Base-by-base conservation (phyloP, 352 stramenopile species). In the Halophytophthora batemanensis region DNA sequence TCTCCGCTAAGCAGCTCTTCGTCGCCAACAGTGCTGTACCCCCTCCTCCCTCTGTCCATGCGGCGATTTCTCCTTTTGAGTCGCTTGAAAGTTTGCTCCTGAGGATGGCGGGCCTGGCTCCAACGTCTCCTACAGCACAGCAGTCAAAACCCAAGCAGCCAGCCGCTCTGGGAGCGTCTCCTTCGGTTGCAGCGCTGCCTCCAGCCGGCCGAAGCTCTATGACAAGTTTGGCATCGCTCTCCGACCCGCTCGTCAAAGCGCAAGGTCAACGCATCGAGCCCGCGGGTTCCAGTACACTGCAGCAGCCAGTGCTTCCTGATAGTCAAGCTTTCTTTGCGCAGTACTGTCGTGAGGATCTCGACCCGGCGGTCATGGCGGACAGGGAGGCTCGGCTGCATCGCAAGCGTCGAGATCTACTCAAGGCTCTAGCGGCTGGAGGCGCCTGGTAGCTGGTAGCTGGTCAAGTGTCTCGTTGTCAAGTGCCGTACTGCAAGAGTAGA, bases 401-500 rank as follows among this genome's bases (percentile, higher is more conserved):
- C 19, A 70, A 63, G 34, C 59, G 68, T 15, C 64, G 66, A 41
- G 71, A 82, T n/a, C 58, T 85, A 18, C 62, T 85, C 33, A 77
- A 78, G 49, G 52, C 58, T 3, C 60, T 82, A 40, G 65, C 66
- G 4, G 40, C 58, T 29, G 58, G 52, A 52, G 52, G 45, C 33
- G 41, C 23, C 13, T 66, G 47, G 52, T 61, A 33, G 49, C 1
- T 35, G 21, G 34, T 37, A 11, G 34, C 28, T 29, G 25, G 23
- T 7, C 28, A 61, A 25, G 42, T 35, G 45, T 37, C 11, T n/a
- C n/a, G n/a, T n/a, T n/a, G n/a, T n/a, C n/a, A n/a, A n/a, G n/a
- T n/a, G n/a, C n/a, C n/a, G n/a, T n/a, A n/a, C n/a, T n/a, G n/a
- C n/a, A n/a, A n/a, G n/a, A n/a, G n/a, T n/a, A n/a, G n/a, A n/a